phyloP scores from a whole-genome alignment of 2,329 filamentous ascomycete genomes.

The Neonectria hederae region DNA sequence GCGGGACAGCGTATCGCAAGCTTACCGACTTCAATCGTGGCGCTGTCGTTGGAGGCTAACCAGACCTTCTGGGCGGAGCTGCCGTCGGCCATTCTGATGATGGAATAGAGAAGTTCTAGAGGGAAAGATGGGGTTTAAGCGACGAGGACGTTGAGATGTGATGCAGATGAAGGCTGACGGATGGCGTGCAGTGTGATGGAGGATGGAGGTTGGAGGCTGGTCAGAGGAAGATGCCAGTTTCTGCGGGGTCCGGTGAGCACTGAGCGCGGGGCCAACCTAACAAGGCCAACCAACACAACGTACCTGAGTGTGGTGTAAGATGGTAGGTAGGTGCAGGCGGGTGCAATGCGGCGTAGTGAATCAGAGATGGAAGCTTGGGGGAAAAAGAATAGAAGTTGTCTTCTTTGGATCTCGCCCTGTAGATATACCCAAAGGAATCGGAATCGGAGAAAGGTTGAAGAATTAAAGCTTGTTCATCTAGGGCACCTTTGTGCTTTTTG shows the following conservation, averaged over 20 bases:
- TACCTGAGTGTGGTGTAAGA: slow-evolving; percentile 6
- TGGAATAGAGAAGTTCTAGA: neutral
- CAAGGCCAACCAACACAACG: slow-evolving; percentile 4
- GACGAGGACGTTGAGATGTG: neutral
- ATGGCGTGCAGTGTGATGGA: slow-evolving; percentile 31
- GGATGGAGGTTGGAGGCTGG: slow-evolving; percentile 34
- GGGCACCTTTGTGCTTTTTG: neutral
- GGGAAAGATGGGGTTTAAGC: neutral
- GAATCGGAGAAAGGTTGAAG: neutral
- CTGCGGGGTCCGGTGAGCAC: slow-evolving; percentile 42
- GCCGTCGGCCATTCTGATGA: slow-evolving; percentile 49
- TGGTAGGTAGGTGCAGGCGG: neutral
- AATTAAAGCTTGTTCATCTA: neutral
- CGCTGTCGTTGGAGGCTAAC: slow-evolving; percentile 62
- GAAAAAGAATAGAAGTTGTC: neutral
- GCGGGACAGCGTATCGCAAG: slow-evolving; percentile 32
- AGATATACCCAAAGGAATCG: neutral
- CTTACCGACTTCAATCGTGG: slow-evolving; percentile 59
- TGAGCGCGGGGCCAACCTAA: slow-evolving; percentile 27
- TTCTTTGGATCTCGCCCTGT: neutral
- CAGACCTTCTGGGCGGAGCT: slow-evolving; percentile 54
- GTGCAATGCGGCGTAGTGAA: neutral
- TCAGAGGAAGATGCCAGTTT: slow-evolving; percentile 26
- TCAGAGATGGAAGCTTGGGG: neutral
- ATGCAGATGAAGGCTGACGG: slow-evolving; percentile 15